Evolutionary conservation across 2,329 filamentous ascomycete species (phyloP), one percentile per base, ranked within the genome.

Genomic region (Fusarium abutilonis): DNA sequence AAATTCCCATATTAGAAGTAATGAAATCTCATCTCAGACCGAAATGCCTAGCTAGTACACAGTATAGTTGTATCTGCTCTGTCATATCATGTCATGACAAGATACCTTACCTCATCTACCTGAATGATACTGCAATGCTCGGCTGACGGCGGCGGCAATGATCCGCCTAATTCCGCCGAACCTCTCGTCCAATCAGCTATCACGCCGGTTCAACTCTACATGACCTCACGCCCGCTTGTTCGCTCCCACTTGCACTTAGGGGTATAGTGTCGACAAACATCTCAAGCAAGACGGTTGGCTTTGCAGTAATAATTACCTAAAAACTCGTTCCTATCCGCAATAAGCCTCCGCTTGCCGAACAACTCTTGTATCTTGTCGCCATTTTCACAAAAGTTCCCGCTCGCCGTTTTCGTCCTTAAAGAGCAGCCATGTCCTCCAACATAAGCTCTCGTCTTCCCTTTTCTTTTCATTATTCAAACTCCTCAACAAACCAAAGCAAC

Each of bases 211-310:
- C 56, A 60, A 54, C 56, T 34, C 14, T 34, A 34, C 31, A 7
- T 34, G 10, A 60, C 55, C 19, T 54, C 48, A 55, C 52, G 62
- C 63, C 62, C 63, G 58, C 57, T 53, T 52, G 53, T 52, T 67
- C 79, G 78, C 75, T 74, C 78, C 74, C 73, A 83, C 80, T 80
- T 84, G 82, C 82, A 82, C 82, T 83, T 84, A 83, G 79, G 80
- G 82, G 82, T 79, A 79, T 83, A 83, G 81, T 74, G 69, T 67
- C 65, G 56, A 61, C 55, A 53, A 66, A 47, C 69, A 62, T 54
- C 32, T 63, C 53, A 50, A 54, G 49, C 46, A 29, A 40, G 38
- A 51, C 21, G 43, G 39, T 52, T 32, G 56, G 32, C 39, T 67
- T 53, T 66, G 57, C 45, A 67, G 66, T 69, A 70, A 66, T 48